These are phyloP conservation scores for Acanthamoeba triangularis DNA, from an alignment of 208 protist species.

Conservation along the genomic window DNA sequence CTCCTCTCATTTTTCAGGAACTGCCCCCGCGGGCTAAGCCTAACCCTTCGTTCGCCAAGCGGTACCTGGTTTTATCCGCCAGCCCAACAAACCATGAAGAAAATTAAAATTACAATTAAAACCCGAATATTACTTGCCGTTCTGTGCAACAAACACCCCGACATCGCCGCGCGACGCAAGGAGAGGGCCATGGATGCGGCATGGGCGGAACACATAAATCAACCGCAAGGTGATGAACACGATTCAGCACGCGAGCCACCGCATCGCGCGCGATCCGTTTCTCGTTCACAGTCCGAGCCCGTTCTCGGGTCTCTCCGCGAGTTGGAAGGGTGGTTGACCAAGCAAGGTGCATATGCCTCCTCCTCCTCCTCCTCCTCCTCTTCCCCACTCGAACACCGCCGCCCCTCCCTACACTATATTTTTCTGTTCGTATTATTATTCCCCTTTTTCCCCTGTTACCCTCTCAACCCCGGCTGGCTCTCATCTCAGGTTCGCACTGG, in stretches of 20 bases:
- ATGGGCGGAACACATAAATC: too few relatives aligned
- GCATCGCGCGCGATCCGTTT: not conserved
- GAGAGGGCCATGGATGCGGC: too few relatives aligned
- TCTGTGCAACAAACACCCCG: too few relatives aligned
- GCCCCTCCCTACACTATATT: not conserved
- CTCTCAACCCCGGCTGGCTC: not conserved
- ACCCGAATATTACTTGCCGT: too few relatives aligned
- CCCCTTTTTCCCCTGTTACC: not conserved
- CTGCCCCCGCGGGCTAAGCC: too few relatives aligned
- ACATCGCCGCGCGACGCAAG: too few relatives aligned
- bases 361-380: not conserved
- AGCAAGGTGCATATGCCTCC: not conserved
- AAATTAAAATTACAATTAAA: too few relatives aligned
- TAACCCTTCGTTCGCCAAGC: too few relatives aligned
- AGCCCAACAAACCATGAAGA: too few relatives aligned
- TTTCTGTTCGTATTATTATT: not conserved
- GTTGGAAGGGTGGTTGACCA: conserved; percentile 1
- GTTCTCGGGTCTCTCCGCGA: not conserved
- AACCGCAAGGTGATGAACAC: too few relatives aligned
- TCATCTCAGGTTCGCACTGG: not conserved
- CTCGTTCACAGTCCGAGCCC: not conserved
- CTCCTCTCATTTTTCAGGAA: too few relatives aligned
- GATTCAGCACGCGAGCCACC: not conserved
- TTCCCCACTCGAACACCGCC: not conserved
- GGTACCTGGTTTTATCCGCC: too few relatives aligned